Percentiles rank a stretch among this genome's conserved stretches.
Evolutionary conservation across 2,329 filamentous ascomycete genomes (phyloP).

Genomic region (Amphichorda felina): DNA sequence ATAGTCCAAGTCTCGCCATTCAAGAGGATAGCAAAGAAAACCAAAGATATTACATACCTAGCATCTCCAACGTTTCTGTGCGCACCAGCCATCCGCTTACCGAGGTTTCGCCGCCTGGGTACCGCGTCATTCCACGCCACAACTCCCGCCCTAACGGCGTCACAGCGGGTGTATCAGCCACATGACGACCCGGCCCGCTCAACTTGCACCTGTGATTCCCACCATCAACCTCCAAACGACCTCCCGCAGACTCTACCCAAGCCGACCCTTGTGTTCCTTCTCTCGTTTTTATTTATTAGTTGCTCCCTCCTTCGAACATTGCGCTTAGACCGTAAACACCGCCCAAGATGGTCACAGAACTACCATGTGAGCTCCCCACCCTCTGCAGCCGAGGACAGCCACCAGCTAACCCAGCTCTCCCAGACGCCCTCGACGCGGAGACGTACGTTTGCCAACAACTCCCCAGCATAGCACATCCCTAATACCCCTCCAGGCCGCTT

Average conservation of each 20-base stretch:
- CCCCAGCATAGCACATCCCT: slow-evolving; percentile 1
- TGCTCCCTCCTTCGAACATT: slow-evolving; percentile 1
- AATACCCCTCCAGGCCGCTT: slow-evolving; percentile 50
- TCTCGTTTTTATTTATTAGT: slow-evolving; percentile 1
- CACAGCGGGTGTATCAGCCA: background rate
- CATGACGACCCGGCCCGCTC: slow-evolving; percentile 2
- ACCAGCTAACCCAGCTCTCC: slow-evolving; percentile 2
- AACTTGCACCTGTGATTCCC: too few species aligned
- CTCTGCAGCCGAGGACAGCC: background rate
- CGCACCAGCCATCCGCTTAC: background rate
- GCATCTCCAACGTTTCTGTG: too few species aligned
- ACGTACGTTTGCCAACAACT: slow-evolving; percentile 44
- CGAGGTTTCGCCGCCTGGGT: background rate
- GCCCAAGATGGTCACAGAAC: slow-evolving; percentile 31
- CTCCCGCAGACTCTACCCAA: background rate
- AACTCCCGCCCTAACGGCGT: background rate
- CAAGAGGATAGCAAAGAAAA: too few species aligned
- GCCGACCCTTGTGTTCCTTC: background rate
- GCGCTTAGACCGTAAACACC: slow-evolving; percentile 2
- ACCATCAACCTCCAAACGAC: background rate
- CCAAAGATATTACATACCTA: too few species aligned
- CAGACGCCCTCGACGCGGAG: slow-evolving; percentile 96
- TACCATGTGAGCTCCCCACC: slow-evolving; percentile 27
- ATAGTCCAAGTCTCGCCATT: too few species aligned
- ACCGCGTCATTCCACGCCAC: slow-evolving; percentile 4